Evolutionary conservation across 2,329 filamentous ascomycete species (phyloP).

Genomic region (Lasiodiplodia sp.): DNA sequence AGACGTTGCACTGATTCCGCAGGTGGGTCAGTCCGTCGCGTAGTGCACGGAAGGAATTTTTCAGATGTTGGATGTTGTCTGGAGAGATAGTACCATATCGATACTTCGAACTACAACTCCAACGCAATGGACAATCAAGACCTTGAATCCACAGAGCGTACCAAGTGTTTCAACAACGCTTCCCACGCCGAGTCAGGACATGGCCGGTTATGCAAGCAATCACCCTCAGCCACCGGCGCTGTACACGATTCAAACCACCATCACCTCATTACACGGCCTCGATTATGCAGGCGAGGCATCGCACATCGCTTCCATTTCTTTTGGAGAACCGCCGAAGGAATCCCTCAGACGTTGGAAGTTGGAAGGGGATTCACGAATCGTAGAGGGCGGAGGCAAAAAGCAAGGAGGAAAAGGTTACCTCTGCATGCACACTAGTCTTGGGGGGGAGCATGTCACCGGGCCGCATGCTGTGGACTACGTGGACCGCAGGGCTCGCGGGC

Average conservation of each 20-base stretch:
- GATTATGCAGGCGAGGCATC: neutral
- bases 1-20: neutral
- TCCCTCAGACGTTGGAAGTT: slow-evolving; percentile 12
- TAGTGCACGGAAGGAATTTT: neutral
- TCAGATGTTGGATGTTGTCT: slow-evolving; percentile 5
- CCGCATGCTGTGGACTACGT: neutral
- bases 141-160: neutral
- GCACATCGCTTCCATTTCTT: neutral
- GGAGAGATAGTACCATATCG: neutral
- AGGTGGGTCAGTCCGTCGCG: neutral
- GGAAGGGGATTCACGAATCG: neutral
- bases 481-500: neutral
- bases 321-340: slow-evolving; percentile 9
- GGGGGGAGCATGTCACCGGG: neutral
- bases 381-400: neutral
- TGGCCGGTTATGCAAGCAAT: neutral
- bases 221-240: neutral
- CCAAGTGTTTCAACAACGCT: neutral
- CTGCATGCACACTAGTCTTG: neutral
- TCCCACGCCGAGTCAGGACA: no score
- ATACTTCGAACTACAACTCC: neutral
- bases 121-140: neutral
- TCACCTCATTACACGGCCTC: no score
- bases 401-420: neutral
- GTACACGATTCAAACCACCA: neutral